These are phyloP conservation scores for Euphrasia confusa DNA, from an alignment of 257 asterid species.

Conservation along the genomic window DNA sequence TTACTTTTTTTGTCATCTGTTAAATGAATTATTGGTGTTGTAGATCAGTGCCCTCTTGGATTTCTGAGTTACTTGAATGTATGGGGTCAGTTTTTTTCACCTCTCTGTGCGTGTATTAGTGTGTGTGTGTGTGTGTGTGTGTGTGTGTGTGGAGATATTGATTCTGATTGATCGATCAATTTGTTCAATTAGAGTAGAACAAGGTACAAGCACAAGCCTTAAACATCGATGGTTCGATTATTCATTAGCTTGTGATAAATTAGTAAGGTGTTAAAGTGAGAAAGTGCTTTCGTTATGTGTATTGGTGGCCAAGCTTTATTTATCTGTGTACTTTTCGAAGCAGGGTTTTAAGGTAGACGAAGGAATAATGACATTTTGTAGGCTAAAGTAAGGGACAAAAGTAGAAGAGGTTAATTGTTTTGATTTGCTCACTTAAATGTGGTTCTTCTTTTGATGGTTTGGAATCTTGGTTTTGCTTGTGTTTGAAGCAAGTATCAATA, in stretches of 20 bases:
- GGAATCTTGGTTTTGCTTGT: conserved; percentile 62
- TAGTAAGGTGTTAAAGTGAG: conserved; percentile 21
- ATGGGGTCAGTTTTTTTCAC: conserved; percentile 73
- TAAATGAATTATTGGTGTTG: conserved; percentile 43
- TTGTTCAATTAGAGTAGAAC: conserved; percentile 11
- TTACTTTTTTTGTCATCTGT: conserved; percentile 23
- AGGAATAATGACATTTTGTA: conserved; percentile 4
- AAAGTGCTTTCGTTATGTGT: not conserved
- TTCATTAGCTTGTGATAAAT: conserved; percentile 1
- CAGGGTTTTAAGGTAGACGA: not conserved
- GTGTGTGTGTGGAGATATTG: not conserved
- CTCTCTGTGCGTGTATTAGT: conserved; percentile 4
- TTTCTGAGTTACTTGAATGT: conserved; percentile 59
- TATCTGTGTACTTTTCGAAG: not conserved
- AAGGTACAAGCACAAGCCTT: conserved; percentile 13
- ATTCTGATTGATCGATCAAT: conserved; percentile 22
- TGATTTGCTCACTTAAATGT: conserved; percentile 28
- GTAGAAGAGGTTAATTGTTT: conserved; percentile 12
- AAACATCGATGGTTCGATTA: conserved; percentile 2
- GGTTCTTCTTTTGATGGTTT: conserved; percentile 33
- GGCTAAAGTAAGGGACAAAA: conserved; percentile 25
- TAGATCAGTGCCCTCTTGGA: conserved; percentile 43
- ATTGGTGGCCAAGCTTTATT: conserved; percentile 6
- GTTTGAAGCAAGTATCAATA: conserved; percentile 46
- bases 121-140: conserved; percentile 7